A percentile compares a stretch with the other conserved stretches of the same genome.
phyloP scores from a whole-genome alignment of 2,329 filamentous ascomycete genomes.

The Fusarium sp. region DNA sequence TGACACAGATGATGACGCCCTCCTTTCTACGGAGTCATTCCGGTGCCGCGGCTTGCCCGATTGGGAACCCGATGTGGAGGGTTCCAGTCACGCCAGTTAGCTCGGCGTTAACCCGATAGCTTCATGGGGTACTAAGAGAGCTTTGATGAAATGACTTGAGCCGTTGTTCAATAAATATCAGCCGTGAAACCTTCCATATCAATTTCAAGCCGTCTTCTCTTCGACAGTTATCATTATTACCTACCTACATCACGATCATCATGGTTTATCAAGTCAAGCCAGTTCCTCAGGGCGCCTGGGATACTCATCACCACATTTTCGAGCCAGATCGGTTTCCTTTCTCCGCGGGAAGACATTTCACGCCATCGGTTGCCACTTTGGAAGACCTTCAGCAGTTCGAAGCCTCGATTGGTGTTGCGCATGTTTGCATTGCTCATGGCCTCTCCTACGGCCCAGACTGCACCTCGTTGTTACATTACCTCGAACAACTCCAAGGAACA shows the following conservation, averaged over 20 bases:
- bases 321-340: constrained; percentile 11
- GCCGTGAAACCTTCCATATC: not conserved
- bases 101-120: not conserved
- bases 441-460: constrained; percentile 13
- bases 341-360: constrained; percentile 13
- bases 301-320: constrained; percentile 19
- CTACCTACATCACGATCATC: not conserved
- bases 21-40: not conserved
- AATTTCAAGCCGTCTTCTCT: not conserved
- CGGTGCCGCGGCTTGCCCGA: not conserved
- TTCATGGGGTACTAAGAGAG: not conserved
- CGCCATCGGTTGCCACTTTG: constrained; percentile 8
- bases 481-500: constrained; percentile 6
- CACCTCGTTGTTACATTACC: constrained; percentile 12
- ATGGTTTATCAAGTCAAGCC: constrained; percentile 33
- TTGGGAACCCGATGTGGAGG: not conserved
- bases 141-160: not conserved
- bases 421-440: constrained; percentile 18
- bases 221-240: not conserved
- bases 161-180: not conserved
- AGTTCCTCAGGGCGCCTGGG: constrained; percentile 10
- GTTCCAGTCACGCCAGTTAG: not conserved
- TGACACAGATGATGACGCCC: too few relatives aligned
- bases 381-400: constrained; percentile 11
- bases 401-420: constrained; percentile 13